Evolutionary conservation across 192 early-diverging fungal species (phyloP), one percentile per base, ranked within the genome.

Genomic region (Rhizophlyctis rosea): DNA sequence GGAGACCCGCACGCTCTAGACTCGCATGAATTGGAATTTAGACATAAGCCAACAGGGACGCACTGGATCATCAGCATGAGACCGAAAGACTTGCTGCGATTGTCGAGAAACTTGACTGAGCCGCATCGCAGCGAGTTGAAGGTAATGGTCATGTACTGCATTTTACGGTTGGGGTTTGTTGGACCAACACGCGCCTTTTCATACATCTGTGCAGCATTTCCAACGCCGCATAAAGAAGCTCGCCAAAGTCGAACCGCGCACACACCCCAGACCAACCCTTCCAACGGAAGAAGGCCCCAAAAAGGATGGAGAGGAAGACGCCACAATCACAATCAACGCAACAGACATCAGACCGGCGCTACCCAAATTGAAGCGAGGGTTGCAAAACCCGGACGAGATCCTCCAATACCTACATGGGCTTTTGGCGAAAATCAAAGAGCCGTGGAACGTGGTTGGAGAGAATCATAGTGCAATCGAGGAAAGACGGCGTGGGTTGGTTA

Each of bases 61-160:
- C 67, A 68, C 39, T 68, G 67, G 67, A 62, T 47, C 16, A 30
- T 68, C 23, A 62, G 59, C 52, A 55, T 62, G 30, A 49, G 67
- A 3, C 67, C 67, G 1, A 68, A 68, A 47, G 67, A 68, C 47
- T 61, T 68, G 33, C 27, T 21, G 3, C 58, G 59, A 4, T 61
- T 68, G 29, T 52, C 67, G 1, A 50, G 29, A 2, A 49, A 61
- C 9, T 50, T 68, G 7, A n/a, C 39, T 27, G 65, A 67, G 4
- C 65, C 65, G 0, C 29, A 60, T 24, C 47, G 53, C 59, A 47
- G n/a, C 1, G 59, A 61, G 39, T n/a, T n/a, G n/a, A n/a, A n/a
- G n/a, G n/a, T n/a, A n/a, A n/a, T n/a, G n/a, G n/a, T n/a, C n/a
- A n/a, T n/a, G n/a, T n/a, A n/a, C n/a, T n/a, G n/a, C n/a, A n/a